Base-by-base conservation (phyloP, 2,329 filamentous ascomycete species). In the Claviceps fusiformis region DNA sequence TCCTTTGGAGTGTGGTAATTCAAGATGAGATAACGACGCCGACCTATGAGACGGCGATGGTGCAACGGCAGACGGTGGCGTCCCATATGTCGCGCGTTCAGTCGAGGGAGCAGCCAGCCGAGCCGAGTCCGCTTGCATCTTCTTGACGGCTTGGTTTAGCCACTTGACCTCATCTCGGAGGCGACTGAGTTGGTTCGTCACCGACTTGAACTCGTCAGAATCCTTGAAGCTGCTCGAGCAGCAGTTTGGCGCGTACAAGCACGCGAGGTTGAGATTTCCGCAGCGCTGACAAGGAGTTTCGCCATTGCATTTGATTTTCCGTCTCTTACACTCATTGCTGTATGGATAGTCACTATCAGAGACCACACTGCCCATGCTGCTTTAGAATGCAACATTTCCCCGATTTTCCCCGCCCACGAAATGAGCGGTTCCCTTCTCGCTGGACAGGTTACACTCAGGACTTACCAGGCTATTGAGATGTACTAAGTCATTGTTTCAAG, bases 111-210 rank as follows among this genome's bases (percentile, higher is more conserved):
- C 68, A 17, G 73, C 67, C 10, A 49, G 48, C 24, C 74, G 76
- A 44, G 72, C 60, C 1, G 75, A 70, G 49, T 80, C 79, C 53
- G 74, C 71, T 55, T 85, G 85, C 46, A 95, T 75, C 50, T 79
- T 74, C 64, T 78, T 86, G 64, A 96, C 74, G 62, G 79, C 87
- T 57, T 81, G 80, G 64, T 85, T 88, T 37, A 97, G 78, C 59
- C 79, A 79, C 57, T 88, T 84, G 63, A 96, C 86, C 70, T 95
- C 89, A 54, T 92, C 85, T 68, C 96, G 90, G 29, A 96, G 77
- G 9, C 79, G 78, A 11, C 75, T 73, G 57, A 96, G 81, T 61
- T 93, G 86, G 39, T 78, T 75, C 54, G 82, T 81, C 83, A 96
- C 89, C 43, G 83, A 79, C 64, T 83, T 87, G 75, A 90, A 96